These are phyloP conservation scores for Trifolium repens DNA, from an alignment of 306 rosid genomes.

Conservation along the genomic window DNA sequence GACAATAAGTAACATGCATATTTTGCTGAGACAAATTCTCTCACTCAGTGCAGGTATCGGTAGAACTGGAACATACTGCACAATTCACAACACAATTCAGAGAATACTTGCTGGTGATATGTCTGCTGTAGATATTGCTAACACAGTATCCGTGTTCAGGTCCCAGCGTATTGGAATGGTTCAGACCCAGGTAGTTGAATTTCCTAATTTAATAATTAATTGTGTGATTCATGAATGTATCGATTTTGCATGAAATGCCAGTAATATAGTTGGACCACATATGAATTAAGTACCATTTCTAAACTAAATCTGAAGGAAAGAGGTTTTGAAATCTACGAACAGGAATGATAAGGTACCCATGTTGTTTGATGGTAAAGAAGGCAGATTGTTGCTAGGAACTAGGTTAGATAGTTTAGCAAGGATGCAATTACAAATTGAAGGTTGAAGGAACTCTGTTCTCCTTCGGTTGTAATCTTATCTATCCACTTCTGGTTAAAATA, in stretches of 20 bases:
- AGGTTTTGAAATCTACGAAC: slow-evolving; percentile 21
- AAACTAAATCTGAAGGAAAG: slow-evolving; percentile 13
- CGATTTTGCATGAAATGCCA: slow-evolving; percentile 30
- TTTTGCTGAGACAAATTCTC: slow-evolving; percentile 55
- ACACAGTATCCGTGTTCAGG: slow-evolving; percentile 73
- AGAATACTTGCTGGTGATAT: slow-evolving; percentile 88
- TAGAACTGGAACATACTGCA: slow-evolving; percentile 92
- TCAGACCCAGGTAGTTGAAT: slow-evolving; percentile 74
- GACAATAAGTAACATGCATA: slow-evolving; percentile 17
- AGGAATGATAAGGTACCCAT: slow-evolving; percentile 7
- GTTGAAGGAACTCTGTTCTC: slow-evolving; percentile 10
- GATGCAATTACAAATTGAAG: slow-evolving; percentile 16
- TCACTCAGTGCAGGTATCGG: slow-evolving; percentile 98
- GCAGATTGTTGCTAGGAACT: slow-evolving; percentile 18
- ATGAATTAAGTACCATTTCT: slow-evolving; percentile 28
- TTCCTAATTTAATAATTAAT: slow-evolving; percentile 26
- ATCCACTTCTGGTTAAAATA: neutral
- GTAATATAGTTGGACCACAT: slow-evolving; percentile 5
- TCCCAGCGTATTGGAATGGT: slow-evolving; percentile 97
- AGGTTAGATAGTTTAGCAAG: slow-evolving; percentile 19
- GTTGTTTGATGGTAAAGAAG: slow-evolving; percentile 24
- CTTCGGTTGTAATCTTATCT: slow-evolving; percentile 9
- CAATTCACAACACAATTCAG: slow-evolving; percentile 88
- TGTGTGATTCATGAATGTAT: slow-evolving; percentile 16
- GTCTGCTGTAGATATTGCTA: slow-evolving; percentile 79